phyloP scores from a whole-genome alignment of 768 basidiomycete genomes.

The Tricholoma sp. region DNA sequence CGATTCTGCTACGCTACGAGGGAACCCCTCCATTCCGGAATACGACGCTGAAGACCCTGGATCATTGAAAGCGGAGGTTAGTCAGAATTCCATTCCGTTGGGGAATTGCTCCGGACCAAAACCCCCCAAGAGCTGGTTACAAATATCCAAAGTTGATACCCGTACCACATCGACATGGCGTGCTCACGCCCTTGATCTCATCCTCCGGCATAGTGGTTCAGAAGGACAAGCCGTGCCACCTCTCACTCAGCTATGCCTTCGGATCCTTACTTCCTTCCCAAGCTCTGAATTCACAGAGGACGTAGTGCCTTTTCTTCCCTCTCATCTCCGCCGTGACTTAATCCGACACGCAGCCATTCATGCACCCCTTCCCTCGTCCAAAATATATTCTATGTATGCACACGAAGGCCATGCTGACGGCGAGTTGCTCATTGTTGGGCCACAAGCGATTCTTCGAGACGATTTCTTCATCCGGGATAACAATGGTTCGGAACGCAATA shows the following conservation, averaged over 20 bases:
- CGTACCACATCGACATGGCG: slow-evolving; percentile 42
- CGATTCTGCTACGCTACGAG: slow-evolving; percentile 9
- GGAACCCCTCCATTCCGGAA: slow-evolving; percentile 1
- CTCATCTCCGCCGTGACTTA: slow-evolving; percentile 54
- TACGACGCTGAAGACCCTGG: background rate
- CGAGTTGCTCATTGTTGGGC: slow-evolving; percentile 63
- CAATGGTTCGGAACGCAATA: background rate
- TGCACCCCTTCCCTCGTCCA: slow-evolving; percentile 44
- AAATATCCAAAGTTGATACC: slow-evolving; percentile 22
- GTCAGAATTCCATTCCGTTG: slow-evolving; percentile 4
- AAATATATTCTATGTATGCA: slow-evolving; percentile 46
- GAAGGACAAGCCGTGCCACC: slow-evolving; percentile 35
- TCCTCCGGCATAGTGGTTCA: slow-evolving; percentile 32
- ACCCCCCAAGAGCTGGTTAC: slow-evolving; percentile 57
- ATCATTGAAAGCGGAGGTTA: background rate
- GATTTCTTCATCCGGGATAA: slow-evolving; percentile 33
- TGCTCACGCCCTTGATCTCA: slow-evolving; percentile 46
- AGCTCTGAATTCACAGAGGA: slow-evolving; percentile 38
- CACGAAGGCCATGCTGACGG: slow-evolving; percentile 51
- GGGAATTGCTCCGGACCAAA: slow-evolving; percentile 39
- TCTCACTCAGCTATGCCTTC: slow-evolving; percentile 55
- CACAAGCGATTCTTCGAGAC: slow-evolving; percentile 37
- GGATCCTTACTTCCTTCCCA: slow-evolving; percentile 34
- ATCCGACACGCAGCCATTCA: slow-evolving; percentile 56
- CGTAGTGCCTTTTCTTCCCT: slow-evolving; percentile 47